Percentiles rank a stretch among this genome's conserved stretches.
These are phyloP conservation scores for Beauveria asiatica DNA, from an alignment of 2,329 filamentous ascomycete genomes.

Conservation along the genomic window DNA sequence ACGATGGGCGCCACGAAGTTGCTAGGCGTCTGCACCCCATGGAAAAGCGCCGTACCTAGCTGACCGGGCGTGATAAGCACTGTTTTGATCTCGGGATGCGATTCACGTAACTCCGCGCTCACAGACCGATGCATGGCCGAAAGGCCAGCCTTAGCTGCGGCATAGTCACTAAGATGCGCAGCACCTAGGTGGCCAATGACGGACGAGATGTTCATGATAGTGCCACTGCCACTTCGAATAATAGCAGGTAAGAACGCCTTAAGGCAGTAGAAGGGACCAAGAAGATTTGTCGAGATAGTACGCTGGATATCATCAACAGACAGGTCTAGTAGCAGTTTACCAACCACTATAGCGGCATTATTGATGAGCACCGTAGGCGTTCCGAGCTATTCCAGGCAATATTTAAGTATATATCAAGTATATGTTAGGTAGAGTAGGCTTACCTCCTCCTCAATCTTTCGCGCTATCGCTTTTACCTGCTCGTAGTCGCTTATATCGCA, in stretches of 20 bases:
- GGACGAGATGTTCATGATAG: slow-evolving; percentile 83
- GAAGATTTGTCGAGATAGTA: slow-evolving; percentile 72
- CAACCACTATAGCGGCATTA: slow-evolving; percentile 80
- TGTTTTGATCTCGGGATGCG: slow-evolving; percentile 66
- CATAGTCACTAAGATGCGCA: slow-evolving; percentile 68
- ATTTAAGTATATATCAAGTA: slow-evolving; percentile 11
- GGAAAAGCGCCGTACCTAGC: slow-evolving; percentile 80
- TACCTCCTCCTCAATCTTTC: slow-evolving; percentile 71
- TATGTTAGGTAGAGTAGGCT: slow-evolving; percentile 21
- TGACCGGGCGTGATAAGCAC: slow-evolving; percentile 86
- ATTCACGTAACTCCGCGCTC: slow-evolving; percentile 57
- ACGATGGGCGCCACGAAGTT: slow-evolving; percentile 81
- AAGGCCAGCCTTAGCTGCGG: slow-evolving; percentile 82
- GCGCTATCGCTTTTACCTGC: slow-evolving; percentile 56
- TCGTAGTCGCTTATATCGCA: slow-evolving; percentile 74
- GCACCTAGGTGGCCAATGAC: slow-evolving; percentile 78
- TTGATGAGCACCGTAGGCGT: slow-evolving; percentile 88
- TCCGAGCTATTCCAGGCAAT: slow-evolving; percentile 60
- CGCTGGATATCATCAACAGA: slow-evolving; percentile 58
- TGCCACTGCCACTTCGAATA: slow-evolving; percentile 61
- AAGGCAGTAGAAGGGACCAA: slow-evolving; percentile 80
- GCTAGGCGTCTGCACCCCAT: slow-evolving; percentile 72
- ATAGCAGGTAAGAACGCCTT: slow-evolving; percentile 79
- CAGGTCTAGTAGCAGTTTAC: slow-evolving; percentile 65
- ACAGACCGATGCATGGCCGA: slow-evolving; percentile 81